Percentiles rank a stretch among this genome's conserved stretches.
phyloP scores from a whole-genome alignment of 495 filamentous ascomycete genomes.

The Podospora comata region DNA sequence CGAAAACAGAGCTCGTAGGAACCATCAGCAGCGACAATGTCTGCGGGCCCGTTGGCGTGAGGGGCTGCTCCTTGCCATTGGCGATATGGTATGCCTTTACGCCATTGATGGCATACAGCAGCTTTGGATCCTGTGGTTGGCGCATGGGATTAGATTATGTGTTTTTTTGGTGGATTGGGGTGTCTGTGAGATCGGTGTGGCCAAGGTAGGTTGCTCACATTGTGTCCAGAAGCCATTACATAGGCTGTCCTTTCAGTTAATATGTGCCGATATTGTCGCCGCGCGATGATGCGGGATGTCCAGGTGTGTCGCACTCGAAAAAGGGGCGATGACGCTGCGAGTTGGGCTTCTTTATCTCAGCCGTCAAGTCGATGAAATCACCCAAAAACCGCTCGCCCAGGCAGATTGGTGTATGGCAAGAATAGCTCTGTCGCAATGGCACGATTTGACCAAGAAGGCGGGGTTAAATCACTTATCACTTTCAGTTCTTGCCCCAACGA shows the following conservation, averaged over 20 bases:
- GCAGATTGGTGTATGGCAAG: neutral
- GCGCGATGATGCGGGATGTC: neutral
- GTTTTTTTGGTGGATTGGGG: neutral
- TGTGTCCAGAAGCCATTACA: constrained; percentile 50
- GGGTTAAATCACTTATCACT: constrained; percentile 16
- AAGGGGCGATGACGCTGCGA: constrained; percentile 1
- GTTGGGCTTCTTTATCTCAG: neutral
- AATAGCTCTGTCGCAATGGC: neutral
- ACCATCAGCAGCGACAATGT: constrained; percentile 92
- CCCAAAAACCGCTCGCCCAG: neutral
- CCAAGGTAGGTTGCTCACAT: constrained; percentile 35
- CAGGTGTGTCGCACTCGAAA: neutral
- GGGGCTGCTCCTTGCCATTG: constrained; percentile 75
- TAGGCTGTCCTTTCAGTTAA: constrained; percentile 2
- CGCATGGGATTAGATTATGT: constrained; percentile 10
- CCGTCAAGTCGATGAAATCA: neutral
- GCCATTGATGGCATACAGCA: constrained; percentile 80
- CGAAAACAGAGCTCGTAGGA: constrained; percentile 70
- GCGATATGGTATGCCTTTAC: constrained; percentile 85
- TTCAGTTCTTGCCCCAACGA: neutral
- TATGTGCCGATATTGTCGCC: neutral
- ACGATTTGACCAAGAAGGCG: constrained; percentile 12
- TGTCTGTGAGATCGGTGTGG: neutral
- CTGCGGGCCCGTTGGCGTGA: constrained; percentile 82
- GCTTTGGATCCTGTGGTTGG: constrained; percentile 59